Conservation (phyloP, 768 basidiomycete genomes). For the Pisolithus albus region DNA sequence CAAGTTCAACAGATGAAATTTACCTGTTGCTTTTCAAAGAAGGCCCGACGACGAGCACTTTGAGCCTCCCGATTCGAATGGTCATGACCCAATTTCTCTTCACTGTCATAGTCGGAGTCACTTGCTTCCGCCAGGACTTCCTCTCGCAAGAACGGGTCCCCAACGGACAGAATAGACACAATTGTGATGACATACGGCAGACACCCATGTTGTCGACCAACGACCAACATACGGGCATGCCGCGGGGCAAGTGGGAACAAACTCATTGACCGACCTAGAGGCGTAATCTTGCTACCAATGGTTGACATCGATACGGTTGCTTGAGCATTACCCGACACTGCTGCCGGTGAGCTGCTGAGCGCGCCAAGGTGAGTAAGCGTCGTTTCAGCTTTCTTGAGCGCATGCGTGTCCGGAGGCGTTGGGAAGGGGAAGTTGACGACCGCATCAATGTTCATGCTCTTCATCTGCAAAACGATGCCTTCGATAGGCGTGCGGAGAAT, state of each 20-base stretch:
- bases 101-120: conserved; percentile 32
- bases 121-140: conserved; percentile 50
- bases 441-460: conserved; percentile 96
- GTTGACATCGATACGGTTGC: conserved; percentile 14
- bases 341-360: conserved; percentile 36
- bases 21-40: conserved; percentile 79
- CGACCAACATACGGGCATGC: conserved; percentile 93
- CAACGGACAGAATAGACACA: conserved; percentile 87
- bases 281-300: conserved; percentile 66
- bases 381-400: conserved; percentile 75
- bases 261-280: conserved; percentile 88
- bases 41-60: conserved; percentile 62
- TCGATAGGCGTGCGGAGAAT: conserved; percentile 95
- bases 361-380: conserved; percentile 80
- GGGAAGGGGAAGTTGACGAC: conserved; percentile 98
- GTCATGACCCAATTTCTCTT: conserved; percentile 36
- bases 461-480: conserved; percentile 96
- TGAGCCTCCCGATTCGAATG: conserved; percentile 48
- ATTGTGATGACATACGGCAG: conserved; percentile 87
- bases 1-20: conserved; percentile 10
- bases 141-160: conserved; percentile 92
- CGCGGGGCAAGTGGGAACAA: conserved; percentile 91
- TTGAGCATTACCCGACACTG: conserved; percentile 12
- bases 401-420: conserved; percentile 79
- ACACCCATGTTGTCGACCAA: conserved; percentile 79